Conservation (phyloP, 768 basidiomycete genomes). For the Chalciporus sphaerocephalus region DNA sequence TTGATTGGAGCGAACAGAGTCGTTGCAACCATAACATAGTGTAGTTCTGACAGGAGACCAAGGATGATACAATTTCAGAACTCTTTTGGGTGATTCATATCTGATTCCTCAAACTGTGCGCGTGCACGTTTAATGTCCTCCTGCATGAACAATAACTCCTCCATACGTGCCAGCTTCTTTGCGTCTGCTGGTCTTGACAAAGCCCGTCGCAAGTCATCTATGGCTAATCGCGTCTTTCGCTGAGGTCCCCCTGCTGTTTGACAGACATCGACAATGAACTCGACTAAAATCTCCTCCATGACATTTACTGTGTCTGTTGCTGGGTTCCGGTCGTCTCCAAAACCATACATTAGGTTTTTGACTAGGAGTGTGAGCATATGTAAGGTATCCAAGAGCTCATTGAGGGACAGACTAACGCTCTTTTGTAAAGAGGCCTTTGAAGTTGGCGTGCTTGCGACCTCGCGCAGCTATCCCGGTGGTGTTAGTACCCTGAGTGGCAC, state of each 20-base stretch:
- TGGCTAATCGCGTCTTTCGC: constrained; percentile 69
- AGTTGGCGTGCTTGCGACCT: constrained; percentile 60
- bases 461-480: constrained; percentile 42
- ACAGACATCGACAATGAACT: constrained; percentile 86
- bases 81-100: constrained; percentile 44
- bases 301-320: constrained; percentile 84
- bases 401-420: constrained; percentile 52
- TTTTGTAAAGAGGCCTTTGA: constrained; percentile 75
- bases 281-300: constrained; percentile 90
- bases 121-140: constrained; percentile 89
- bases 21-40: constrained; percentile 2
- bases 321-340: constrained; percentile 87
- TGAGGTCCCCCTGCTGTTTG: constrained; percentile 66
- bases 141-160: constrained; percentile 89
- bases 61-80: constrained; percentile 29
- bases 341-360: constrained; percentile 86
- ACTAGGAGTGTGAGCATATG: constrained; percentile 42
- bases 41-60: background rate
- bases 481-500: constrained; percentile 31
- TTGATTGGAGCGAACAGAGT: constrained; percentile 4
- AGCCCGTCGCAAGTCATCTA: constrained; percentile 80
- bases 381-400: background rate
- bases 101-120: constrained; percentile 65
- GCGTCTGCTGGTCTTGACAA: constrained; percentile 83
- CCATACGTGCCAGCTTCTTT: constrained; percentile 88